These are phyloP conservation scores for Camellia oleifera DNA, from an alignment of 179 eudicot genomes.

Conservation along the genomic window DNA sequence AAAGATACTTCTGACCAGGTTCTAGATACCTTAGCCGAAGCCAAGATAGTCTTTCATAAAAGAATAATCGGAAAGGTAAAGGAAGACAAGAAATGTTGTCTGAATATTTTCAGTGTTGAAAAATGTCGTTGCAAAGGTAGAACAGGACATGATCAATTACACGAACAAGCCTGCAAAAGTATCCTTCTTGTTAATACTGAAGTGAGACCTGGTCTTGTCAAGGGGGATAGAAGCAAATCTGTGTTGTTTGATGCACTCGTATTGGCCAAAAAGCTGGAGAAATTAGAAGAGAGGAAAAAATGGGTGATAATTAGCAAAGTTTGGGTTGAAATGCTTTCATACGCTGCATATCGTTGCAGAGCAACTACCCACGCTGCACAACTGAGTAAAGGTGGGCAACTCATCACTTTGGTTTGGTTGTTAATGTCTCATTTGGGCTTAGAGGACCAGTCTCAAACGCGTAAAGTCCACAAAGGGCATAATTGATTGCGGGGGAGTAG, in stretches of 20 bases:
- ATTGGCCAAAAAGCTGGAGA: neutral
- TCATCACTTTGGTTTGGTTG: slow-evolving; percentile 30
- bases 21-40: neutral
- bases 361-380: slow-evolving; percentile 23
- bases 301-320: slow-evolving; percentile 28
- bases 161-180: slow-evolving; percentile 9
- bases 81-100: neutral
- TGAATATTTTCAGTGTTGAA: neutral
- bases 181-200: slow-evolving; percentile 18
- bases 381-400: slow-evolving; percentile 27
- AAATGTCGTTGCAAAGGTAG: neutral
- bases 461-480: neutral
- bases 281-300: neutral
- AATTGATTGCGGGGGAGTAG: neutral
- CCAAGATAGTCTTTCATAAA: slow-evolving; percentile 16
- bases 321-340: slow-evolving; percentile 24
- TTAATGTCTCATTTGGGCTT: slow-evolving; percentile 32
- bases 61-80: neutral
- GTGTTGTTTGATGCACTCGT: slow-evolving; percentile 29
- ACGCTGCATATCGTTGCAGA: slow-evolving; percentile 18
- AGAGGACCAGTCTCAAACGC: slow-evolving; percentile 19
- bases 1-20: slow-evolving; percentile 29
- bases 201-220: slow-evolving; percentile 14
- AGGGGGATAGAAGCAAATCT: slow-evolving; percentile 38
- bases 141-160: neutral